Conservation (phyloP, 768 basidiomycete species). For the Russula sp. region DNA sequence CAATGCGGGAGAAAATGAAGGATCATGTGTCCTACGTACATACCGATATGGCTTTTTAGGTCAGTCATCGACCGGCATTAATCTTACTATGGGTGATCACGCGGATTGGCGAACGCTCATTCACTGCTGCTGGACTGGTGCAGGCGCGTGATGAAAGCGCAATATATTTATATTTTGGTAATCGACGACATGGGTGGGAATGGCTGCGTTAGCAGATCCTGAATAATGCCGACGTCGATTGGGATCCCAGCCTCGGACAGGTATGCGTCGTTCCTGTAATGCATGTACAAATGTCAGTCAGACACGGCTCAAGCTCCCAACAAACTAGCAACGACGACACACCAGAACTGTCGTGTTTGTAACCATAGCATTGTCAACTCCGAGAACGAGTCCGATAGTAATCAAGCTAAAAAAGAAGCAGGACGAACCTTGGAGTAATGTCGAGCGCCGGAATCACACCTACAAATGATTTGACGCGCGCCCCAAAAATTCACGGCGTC, state of each 20-base stretch:
- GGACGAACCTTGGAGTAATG: slow-evolving; percentile 87
- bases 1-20: background rate
- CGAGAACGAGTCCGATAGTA: background rate
- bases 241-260: slow-evolving; percentile 38
- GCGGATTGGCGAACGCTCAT: background rate
- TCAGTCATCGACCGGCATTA: background rate
- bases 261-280: slow-evolving; percentile 50
- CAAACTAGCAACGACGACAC: slow-evolving; percentile 19
- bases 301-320: background rate
- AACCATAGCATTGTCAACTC: slow-evolving; percentile 1
- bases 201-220: slow-evolving; percentile 33
- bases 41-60: background rate
- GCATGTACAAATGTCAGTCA: background rate
- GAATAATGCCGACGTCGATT: slow-evolving; percentile 37
- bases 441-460: slow-evolving; percentile 81
- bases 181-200: slow-evolving; percentile 26
- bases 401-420: background rate
- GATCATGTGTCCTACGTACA: background rate
- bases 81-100: background rate
- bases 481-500: background rate
- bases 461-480: background rate
- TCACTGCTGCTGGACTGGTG: background rate
- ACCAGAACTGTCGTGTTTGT: slow-evolving; percentile 43
- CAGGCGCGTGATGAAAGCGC: background rate
- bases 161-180: slow-evolving; percentile 19